Base-by-base conservation (phyloP, 371 early-diverging fungal species). In the Mortierella sp. region DNA sequence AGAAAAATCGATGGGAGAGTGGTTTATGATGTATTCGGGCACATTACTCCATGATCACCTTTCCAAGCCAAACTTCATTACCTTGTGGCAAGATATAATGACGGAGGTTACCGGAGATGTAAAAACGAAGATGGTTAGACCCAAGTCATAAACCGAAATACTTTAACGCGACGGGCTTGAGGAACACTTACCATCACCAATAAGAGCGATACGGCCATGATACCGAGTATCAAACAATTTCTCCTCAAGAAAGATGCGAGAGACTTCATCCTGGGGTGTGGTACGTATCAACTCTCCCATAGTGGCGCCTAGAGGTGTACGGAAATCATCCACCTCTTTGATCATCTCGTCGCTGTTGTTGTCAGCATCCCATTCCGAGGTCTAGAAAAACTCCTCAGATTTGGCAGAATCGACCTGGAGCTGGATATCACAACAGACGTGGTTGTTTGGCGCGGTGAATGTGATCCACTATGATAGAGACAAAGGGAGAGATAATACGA, bases 161-260 rank as follows among this genome's bases (percentile, higher is more conserved):
- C 21, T 5, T 18, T 51, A 21, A 21, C 6, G 16, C 51, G 21
- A 21, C 51, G 21, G 18, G 16, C 5, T 63, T 2, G 32, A 27
- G 54, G 54, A 29, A 4, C 5, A 35, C 35, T 35, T 63, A 63
- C 35, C 63, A 68, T 77, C 77, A n/a, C 72, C 77, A n/a, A 77
- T 71, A 11, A 77, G 72, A 48, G 60, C 77, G 44, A 77, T 72
- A 8, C 72, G 77, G 35, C 77, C 77, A 29, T 44, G 29, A 49
- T 71, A 60, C 77, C 77, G 72, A 16, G 60, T 71, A 6, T 56
- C n/a, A n/a, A 56, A 71, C 77, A 77, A 35, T 60, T 77, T 77
- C 24, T 71, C 72, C 41, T 77, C 72, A 2, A 77, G 48, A 8
- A 77, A 56, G 35, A 77, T 71, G 5, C 58, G 41, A 6, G 68